Evolutionary conservation across 2,329 filamentous ascomycete genomes (phyloP).

Genomic region (Alternaria sp.): DNA sequence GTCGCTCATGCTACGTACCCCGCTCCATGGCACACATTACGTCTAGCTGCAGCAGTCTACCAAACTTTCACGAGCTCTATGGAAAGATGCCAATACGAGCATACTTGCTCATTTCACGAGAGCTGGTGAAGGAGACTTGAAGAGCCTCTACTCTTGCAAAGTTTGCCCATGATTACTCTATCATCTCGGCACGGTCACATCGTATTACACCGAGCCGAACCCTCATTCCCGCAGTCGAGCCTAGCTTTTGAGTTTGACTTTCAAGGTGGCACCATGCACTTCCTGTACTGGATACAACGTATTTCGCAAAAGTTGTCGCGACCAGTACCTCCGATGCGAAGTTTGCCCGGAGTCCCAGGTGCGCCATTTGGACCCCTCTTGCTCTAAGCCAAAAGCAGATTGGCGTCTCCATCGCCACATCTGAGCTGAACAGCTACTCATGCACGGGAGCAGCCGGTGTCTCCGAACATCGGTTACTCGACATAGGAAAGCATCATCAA

Average conservation of each 20-base stretch:
- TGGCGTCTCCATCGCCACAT: too few relatives aligned
- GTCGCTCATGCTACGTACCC: not conserved
- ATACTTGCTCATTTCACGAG: not conserved
- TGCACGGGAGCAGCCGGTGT: too few relatives aligned
- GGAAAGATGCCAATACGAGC: not conserved
- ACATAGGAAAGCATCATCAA: too few relatives aligned
- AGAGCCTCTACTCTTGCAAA: not conserved
- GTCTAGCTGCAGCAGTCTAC: slow-evolving; percentile 5
- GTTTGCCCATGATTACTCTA: not conserved
- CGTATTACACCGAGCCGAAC: not conserved
- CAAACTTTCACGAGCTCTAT: not conserved
- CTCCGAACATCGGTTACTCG: too few relatives aligned
- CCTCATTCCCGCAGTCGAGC: not conserved
- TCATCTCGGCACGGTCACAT: slow-evolving; percentile 1
- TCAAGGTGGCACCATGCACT: not conserved
- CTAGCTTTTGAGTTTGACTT: not conserved
- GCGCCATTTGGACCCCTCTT: too few relatives aligned
- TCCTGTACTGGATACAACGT: too few relatives aligned
- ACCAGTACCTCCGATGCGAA: too few relatives aligned
- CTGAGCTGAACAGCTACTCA: too few relatives aligned
- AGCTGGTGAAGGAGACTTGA: not conserved
- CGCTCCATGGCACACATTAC: not conserved
- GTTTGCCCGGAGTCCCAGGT: not conserved
- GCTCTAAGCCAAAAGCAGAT: not conserved
- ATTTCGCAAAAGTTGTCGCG: too few relatives aligned